phyloP scores from a whole-genome alignment of 495 filamentous ascomycete genomes.

The Astrothelium subdiscretum region DNA sequence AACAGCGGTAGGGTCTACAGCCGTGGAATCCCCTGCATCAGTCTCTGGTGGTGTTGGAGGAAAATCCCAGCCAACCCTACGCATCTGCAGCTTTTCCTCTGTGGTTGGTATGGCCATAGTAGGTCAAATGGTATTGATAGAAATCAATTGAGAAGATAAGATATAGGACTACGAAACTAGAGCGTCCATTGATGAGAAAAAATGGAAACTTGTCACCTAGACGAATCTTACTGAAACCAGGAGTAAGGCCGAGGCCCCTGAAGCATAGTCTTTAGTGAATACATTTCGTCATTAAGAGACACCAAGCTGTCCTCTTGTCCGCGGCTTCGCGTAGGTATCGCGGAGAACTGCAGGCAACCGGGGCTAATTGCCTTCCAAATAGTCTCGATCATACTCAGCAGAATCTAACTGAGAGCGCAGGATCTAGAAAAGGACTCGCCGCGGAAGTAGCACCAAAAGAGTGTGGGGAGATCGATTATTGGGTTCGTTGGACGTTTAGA shows the following conservation, averaged over 20 bases:
- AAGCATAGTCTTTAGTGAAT: not conserved
- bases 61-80: constrained; percentile 15
- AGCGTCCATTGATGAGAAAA: not conserved
- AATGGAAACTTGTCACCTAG: not conserved
- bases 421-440: not conserved
- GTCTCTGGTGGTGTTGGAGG: constrained; percentile 23
- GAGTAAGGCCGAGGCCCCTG: not conserved
- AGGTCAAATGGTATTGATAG: not conserved
- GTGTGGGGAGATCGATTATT: not conserved
- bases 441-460: not conserved
- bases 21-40: constrained; percentile 11
- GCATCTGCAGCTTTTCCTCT: constrained; percentile 10
- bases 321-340: not conserved
- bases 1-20: constrained; percentile 26
- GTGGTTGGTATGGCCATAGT: constrained; percentile 2
- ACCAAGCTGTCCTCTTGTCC: not conserved
- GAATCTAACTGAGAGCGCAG: not conserved
- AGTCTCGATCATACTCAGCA: not conserved
- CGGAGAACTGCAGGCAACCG: not conserved
- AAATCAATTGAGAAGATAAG: not conserved
- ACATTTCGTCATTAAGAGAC: not conserved
- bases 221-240: not conserved
- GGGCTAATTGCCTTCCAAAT: not conserved
- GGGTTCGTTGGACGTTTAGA: not conserved
- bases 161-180: not conserved